Percentiles rank a stretch among this genome's conserved stretches.
Conservation (phyloP, 257 asterid species). For the Cinchona pubescens region DNA sequence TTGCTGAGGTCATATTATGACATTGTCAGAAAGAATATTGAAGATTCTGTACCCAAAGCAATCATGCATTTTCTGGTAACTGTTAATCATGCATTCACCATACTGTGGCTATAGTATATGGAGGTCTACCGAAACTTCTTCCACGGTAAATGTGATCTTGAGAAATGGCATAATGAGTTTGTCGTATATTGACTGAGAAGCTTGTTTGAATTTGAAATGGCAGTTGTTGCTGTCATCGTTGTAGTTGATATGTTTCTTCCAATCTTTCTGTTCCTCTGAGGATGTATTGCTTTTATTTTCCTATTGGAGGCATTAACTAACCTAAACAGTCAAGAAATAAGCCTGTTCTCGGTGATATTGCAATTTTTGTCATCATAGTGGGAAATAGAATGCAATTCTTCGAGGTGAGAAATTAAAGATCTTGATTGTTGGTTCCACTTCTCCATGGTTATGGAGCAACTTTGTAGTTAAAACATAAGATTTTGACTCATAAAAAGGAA, state of each 20-base stretch:
- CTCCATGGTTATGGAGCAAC: not conserved
- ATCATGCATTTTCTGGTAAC: constrained; percentile 94
- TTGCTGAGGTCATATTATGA: constrained; percentile 76
- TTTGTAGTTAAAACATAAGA: not conserved
- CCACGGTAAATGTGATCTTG: no score
- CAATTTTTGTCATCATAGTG: not conserved
- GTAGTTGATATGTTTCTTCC: not conserved
- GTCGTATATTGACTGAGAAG: not conserved
- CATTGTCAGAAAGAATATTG: constrained; percentile 74
- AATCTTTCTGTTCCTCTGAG: not conserved
- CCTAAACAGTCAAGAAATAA: not conserved
- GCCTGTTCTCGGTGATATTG: not conserved
- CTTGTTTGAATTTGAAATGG: not conserved
- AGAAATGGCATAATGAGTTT: no score
- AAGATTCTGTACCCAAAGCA: constrained; percentile 84
- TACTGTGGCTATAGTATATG: not conserved
- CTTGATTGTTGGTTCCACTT: not conserved
- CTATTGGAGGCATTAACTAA: not conserved
- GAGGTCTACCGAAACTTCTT: no score
- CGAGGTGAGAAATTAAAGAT: not conserved
- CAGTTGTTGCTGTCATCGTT: not conserved
- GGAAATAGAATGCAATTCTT: not conserved
- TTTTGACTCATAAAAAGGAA: no score
- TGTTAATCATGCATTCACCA: not conserved
- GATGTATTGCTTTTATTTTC: not conserved